phyloP scores from a whole-genome alignment of 768 basidiomycete species.

The Pulveroboletus ravenelii region DNA sequence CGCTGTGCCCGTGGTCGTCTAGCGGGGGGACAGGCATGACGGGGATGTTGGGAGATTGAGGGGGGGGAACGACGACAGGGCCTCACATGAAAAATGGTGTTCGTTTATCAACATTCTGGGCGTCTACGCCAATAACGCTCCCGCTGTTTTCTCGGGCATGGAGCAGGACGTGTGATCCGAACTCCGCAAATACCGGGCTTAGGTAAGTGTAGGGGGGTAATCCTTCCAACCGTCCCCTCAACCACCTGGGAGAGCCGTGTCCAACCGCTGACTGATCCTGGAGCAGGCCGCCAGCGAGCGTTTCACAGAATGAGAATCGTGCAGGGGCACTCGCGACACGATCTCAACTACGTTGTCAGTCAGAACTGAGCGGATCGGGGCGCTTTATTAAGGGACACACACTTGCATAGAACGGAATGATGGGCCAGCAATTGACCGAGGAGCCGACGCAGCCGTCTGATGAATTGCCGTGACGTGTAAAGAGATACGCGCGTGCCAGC shows the following conservation, averaged over 20 bases:
- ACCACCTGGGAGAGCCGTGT: too few species aligned
- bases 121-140: conserved; percentile 13
- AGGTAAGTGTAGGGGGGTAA: conserved; percentile 12
- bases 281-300: neutral
- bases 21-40: conserved; percentile 23
- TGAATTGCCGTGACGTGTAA: conserved; percentile 38
- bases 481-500: conserved; percentile 29
- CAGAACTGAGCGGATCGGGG: conserved; percentile 10
- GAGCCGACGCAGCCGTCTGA: conserved; percentile 36
- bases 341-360: conserved; percentile 2
- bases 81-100: conserved; percentile 18
- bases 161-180: conserved; percentile 24
- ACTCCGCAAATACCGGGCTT: conserved; percentile 25
- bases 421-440: conserved; percentile 28
- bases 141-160: conserved; percentile 12
- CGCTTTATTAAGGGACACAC: conserved; percentile 5
- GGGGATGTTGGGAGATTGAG: neutral
- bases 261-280: neutral
- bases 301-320: conserved; percentile 13
- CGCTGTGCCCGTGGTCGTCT: conserved; percentile 19
- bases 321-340: neutral
- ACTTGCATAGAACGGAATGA: conserved; percentile 16
- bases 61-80: neutral
- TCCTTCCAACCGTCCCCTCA: too few species aligned
- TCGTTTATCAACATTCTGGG: conserved; percentile 31